These are phyloP conservation scores for Cyberlindnera maritima DNA, from an alignment of 805 yeast genomes.

Conservation along the genomic window DNA sequence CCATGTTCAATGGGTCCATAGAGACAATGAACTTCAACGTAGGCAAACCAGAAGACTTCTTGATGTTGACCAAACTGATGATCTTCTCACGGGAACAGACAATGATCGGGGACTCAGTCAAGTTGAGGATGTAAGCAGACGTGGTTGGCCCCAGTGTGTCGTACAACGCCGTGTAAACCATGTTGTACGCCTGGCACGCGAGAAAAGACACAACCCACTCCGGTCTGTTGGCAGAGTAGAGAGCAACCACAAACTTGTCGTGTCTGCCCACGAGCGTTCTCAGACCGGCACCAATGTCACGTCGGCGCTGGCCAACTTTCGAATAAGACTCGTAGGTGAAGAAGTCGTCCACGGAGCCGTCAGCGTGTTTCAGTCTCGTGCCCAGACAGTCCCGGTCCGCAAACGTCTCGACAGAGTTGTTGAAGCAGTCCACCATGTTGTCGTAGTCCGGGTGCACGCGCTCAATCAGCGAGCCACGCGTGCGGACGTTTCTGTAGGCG, in stretches of 20 bases:
- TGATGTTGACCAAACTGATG: slow-evolving; percentile 38
- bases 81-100: slow-evolving; percentile 46
- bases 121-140: slow-evolving; percentile 47
- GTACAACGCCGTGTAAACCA: slow-evolving; percentile 40
- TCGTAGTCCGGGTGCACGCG: slow-evolving; percentile 40
- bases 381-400: slow-evolving; percentile 15
- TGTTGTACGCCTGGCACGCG: slow-evolving; percentile 51
- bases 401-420: slow-evolving; percentile 35
- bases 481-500: slow-evolving; percentile 41
- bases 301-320: slow-evolving; percentile 31
- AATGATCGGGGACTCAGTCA: slow-evolving; percentile 52
- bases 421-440: slow-evolving; percentile 42
- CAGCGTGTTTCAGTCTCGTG: slow-evolving; percentile 15
- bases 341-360: slow-evolving; percentile 37
- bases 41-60: slow-evolving; percentile 28
- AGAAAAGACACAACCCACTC: slow-evolving; percentile 62
- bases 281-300: slow-evolving; percentile 43
- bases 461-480: slow-evolving; percentile 33
- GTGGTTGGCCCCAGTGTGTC: slow-evolving; percentile 49
- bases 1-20: slow-evolving; percentile 40
- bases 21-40: slow-evolving; percentile 43
- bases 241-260: slow-evolving; percentile 39
- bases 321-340: slow-evolving; percentile 41
- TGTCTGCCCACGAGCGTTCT: slow-evolving; percentile 15
- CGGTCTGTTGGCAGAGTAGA: slow-evolving; percentile 46